Conservation (phyloP, 192 early-diverging fungal genomes). For the Coemansia sp. region DNA sequence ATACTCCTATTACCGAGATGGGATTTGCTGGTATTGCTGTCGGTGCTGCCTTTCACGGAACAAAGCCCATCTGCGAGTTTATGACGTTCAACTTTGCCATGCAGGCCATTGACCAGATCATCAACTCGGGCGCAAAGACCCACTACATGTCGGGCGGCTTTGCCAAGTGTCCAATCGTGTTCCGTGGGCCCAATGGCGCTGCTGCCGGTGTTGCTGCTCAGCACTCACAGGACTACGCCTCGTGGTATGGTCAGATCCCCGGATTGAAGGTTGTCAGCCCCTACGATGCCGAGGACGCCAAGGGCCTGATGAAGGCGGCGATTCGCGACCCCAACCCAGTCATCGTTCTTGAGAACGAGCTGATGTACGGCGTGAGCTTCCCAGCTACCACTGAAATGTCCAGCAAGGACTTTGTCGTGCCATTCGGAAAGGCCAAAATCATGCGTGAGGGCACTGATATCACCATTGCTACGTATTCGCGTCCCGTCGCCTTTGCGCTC, state of each 20-base stretch:
- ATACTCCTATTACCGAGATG: slow-evolving; percentile 99
- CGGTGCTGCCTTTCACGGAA: slow-evolving; percentile 89
- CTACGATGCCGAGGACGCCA: slow-evolving; percentile 96
- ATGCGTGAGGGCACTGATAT: slow-evolving; percentile 81
- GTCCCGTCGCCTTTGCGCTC: slow-evolving; percentile 79
- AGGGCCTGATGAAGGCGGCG: slow-evolving; percentile 97
- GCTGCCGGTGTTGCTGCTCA: slow-evolving; percentile 97
- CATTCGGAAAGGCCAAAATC: slow-evolving; percentile 97
- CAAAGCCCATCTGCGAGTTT: slow-evolving; percentile 98
- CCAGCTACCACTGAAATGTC: slow-evolving; percentile 77
- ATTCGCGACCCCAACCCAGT: slow-evolving; percentile 99
- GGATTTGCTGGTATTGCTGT: slow-evolving; percentile 96
- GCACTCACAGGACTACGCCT: slow-evolving; percentile 98
- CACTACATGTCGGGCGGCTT: slow-evolving; percentile 96
- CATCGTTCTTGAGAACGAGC: slow-evolving; percentile 94
- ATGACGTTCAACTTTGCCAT: slow-evolving; percentile 99
- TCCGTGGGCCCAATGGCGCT: slow-evolving; percentile 98
- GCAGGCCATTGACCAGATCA: slow-evolving; percentile 99
- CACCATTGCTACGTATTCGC: slow-evolving; percentile 94
- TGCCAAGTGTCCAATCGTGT: slow-evolving; percentile 90
- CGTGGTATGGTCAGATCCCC: slow-evolving; percentile 97
- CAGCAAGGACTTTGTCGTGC: slow-evolving; percentile 81
- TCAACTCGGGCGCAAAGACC: slow-evolving; percentile 99
- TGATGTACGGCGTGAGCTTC: slow-evolving; percentile 94
- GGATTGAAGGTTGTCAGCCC: slow-evolving; percentile 97